Evolutionary conservation across 176 grass and related monocot genomes (phyloP).

Genomic region (Melocanna baccifera): DNA sequence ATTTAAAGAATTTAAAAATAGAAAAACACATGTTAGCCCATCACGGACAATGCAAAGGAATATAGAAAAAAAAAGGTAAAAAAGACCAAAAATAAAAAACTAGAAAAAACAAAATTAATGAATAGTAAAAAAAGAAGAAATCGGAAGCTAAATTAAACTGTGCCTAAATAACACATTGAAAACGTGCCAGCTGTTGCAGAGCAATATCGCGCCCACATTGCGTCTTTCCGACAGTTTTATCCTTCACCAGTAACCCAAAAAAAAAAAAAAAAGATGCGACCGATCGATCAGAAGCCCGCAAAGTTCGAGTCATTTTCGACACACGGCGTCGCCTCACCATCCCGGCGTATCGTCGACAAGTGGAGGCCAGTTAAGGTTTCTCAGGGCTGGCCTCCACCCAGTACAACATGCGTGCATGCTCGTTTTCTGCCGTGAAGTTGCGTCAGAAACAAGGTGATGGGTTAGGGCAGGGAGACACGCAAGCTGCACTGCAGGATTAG

Average conservation of each 20-base stretch:
- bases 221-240: neutral
- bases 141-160: too few relatives aligned
- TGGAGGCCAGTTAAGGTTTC: neutral
- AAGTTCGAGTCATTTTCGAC: neutral
- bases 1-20: too few relatives aligned
- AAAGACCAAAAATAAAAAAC: too few relatives aligned
- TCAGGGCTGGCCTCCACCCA: slow-evolving; percentile 9
- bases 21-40: too few relatives aligned
- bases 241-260: neutral
- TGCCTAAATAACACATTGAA: neutral
- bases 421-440: neutral
- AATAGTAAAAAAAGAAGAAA: too few relatives aligned
- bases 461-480: neutral
- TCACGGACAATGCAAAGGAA: too few relatives aligned
- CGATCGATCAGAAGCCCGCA: neutral
- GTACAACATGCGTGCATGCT: neutral
- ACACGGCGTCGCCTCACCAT: neutral
- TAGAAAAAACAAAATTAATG: too few relatives aligned
- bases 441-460: neutral
- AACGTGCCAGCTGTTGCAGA: neutral
- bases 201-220: neutral
- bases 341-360: neutral
- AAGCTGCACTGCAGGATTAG: neutral
- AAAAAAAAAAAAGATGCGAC: neutral
- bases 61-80: too few relatives aligned